Base-by-base conservation (phyloP, 2,329 filamentous ascomycete genomes). In the Xylariaceae sp. region DNA sequence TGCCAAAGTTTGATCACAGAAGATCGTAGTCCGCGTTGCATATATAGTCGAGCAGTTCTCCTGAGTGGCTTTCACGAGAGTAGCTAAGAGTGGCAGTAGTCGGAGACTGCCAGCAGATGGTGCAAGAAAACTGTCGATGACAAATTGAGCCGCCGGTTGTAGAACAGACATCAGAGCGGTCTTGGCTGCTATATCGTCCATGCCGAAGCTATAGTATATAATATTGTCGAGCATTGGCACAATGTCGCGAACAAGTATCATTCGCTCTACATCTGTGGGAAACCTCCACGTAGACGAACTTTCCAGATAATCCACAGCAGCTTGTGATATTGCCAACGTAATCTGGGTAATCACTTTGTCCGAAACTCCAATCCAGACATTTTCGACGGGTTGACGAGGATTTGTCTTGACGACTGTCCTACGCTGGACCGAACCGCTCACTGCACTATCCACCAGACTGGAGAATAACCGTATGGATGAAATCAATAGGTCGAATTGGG, bases 271-370 rank as follows among this genome's bases (percentile, higher is more conserved):
- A 11, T 82, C 76, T 1, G 80, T 77, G 6, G 80, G 76, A 65
- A 95, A 96, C 58, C 85, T 86, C 94, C 92, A 99, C 5, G 85
- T 90, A 30, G 83, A 81, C 35, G 87, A 88, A 66, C 87, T 94
- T 70, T 95, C 90, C 58, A 95, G 86, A 6, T 95, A 81, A 62
- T 95, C 90, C 19, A 95, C 79, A 55, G 89, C 77, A 2, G 85
- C 85, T 57, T 87, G 84, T 6, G 86, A 85, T 60, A 92, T 87
- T 4, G 85, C 83, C 41, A 86, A 73, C 36, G 90, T 75, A 15
- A 91, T 84, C 42, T 81, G 82, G 40, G 82, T 80, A 58, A 95
- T 80, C 36, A 87, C 80, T 63, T 90, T 86, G 58, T 95, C 87
- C 5, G 90, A 87, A 31, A 89, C 85, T 6, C 86, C 86, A 35